These are phyloP conservation scores for Sporothrix brasiliensis DNA, from an alignment of 2,329 filamentous ascomycete genomes.

Conservation along the genomic window DNA sequence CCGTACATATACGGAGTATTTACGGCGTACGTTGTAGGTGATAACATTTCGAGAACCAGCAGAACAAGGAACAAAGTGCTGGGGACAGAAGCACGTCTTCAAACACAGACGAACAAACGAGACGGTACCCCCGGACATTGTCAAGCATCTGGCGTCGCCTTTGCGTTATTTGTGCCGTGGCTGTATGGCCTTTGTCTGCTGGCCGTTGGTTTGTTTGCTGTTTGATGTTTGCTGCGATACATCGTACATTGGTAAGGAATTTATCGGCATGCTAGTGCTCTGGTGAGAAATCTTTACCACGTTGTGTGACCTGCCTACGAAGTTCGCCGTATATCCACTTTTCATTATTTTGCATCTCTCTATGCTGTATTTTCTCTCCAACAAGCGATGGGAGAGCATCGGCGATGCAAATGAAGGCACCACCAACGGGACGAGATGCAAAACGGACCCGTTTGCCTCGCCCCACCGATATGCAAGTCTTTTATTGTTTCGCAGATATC, in stretches of 20 bases:
- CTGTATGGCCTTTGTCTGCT: background rate
- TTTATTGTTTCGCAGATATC: background rate
- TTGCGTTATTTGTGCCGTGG: background rate
- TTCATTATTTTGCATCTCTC: background rate
- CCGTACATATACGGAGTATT: too few species aligned
- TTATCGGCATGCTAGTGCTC: background rate
- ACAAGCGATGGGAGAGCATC: background rate
- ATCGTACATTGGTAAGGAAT: background rate
- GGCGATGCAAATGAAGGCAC: constrained; percentile 28
- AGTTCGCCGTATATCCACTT: background rate
- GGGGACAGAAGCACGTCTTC: background rate
- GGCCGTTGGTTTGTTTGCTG: background rate
- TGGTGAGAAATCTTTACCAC: background rate
- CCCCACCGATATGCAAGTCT: constrained; percentile 5
- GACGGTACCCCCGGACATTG: background rate
- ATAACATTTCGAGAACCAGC: background rate
- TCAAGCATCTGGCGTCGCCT: background rate
- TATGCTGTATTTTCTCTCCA: background rate
- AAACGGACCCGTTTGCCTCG: constrained; percentile 1
- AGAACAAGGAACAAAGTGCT: background rate
- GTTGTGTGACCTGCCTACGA: constrained; percentile 1
- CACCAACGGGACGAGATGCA: background rate
- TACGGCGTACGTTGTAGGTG: too few species aligned
- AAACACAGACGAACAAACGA: background rate
- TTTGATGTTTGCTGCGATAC: background rate